Percentiles rank a stretch among this genome's conserved stretches.
These are phyloP conservation scores for Phaeotremella fagi DNA, from an alignment of 768 basidiomycete genomes.

Conservation along the genomic window DNA sequence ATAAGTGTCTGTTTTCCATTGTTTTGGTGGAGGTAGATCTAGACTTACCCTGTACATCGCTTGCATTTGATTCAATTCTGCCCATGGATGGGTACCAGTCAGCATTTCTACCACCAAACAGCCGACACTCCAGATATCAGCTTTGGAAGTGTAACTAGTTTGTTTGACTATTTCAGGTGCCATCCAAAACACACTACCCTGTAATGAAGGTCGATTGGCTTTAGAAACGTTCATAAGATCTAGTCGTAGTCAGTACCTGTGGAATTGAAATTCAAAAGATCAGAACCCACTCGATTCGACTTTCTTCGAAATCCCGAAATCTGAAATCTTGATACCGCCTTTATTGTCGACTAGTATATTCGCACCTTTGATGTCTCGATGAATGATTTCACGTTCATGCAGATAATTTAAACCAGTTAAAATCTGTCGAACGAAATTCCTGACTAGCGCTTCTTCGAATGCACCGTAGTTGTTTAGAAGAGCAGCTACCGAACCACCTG, in stretches of 20 bases:
- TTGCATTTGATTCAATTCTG: constrained; percentile 96
- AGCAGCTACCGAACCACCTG: constrained; percentile 88
- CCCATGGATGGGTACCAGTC: constrained; percentile 92
- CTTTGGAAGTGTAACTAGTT: constrained; percentile 81
- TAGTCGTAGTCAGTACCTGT: constrained; percentile 7
- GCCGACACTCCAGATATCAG: constrained; percentile 95
- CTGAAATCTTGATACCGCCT: constrained; percentile 93
- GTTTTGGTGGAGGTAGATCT: not conserved
- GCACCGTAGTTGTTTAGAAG: constrained; percentile 85
- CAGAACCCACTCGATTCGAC: constrained; percentile 80
- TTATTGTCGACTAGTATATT: constrained; percentile 98
- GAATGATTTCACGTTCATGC: constrained; percentile 89
- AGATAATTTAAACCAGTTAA: constrained; percentile 82
- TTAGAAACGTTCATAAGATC: constrained; percentile 55
- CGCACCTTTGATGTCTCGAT: constrained; percentile 97
- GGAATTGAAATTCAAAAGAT: not conserved
- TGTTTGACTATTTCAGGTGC: constrained; percentile 98
- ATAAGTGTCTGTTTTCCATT: too few species aligned
- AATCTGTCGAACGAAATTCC: constrained; percentile 89
- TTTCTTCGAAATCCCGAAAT: constrained; percentile 97
- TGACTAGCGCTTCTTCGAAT: constrained; percentile 85
- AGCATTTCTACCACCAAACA: constrained; percentile 95
- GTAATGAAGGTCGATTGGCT: constrained; percentile 82
- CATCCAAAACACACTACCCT: constrained; percentile 99
- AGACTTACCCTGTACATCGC: constrained; percentile 84